phyloP scores from a whole-genome alignment of 345 rosid species.

The Eucalyptus albens region DNA sequence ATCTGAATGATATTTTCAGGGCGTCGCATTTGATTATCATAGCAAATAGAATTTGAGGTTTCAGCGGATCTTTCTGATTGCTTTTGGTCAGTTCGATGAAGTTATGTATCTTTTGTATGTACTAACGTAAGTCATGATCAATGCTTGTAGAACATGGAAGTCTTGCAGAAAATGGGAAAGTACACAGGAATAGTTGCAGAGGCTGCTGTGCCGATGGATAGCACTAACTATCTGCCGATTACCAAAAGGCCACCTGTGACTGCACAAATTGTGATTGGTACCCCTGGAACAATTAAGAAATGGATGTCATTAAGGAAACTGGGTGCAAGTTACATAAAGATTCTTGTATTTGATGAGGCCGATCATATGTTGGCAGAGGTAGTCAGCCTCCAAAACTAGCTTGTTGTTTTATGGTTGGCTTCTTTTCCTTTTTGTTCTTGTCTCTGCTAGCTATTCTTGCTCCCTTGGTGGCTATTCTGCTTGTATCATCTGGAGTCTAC shows the following conservation, averaged over 20 bases:
- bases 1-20: neutral
- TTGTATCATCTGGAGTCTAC: neutral
- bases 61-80: neutral
- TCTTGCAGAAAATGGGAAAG: constrained; percentile 87
- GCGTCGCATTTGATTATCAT: neutral
- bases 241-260: constrained; percentile 27
- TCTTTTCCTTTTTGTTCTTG: neutral
- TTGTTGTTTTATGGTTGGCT: neutral
- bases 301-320: constrained; percentile 60
- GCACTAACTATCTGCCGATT: constrained; percentile 13
- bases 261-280: constrained; percentile 86
- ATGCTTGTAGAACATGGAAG: constrained; percentile 69
- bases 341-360: constrained; percentile 97
- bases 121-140: neutral
- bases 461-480: neutral
- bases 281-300: constrained; percentile 88
- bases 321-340: constrained; percentile 32
- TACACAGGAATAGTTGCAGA: constrained; percentile 71
- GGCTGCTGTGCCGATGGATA: constrained; percentile 62
- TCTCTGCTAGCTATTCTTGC: neutral
- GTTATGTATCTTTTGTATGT: neutral
- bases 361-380: constrained; percentile 97
- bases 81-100: neutral
- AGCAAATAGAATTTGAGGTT: neutral
- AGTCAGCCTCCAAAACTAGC: neutral